Evolutionary conservation across 1,284 basidiomycete species (phyloP), one percentile per base, ranked within the genome.

Genomic region (Austroboletus niveus): DNA sequence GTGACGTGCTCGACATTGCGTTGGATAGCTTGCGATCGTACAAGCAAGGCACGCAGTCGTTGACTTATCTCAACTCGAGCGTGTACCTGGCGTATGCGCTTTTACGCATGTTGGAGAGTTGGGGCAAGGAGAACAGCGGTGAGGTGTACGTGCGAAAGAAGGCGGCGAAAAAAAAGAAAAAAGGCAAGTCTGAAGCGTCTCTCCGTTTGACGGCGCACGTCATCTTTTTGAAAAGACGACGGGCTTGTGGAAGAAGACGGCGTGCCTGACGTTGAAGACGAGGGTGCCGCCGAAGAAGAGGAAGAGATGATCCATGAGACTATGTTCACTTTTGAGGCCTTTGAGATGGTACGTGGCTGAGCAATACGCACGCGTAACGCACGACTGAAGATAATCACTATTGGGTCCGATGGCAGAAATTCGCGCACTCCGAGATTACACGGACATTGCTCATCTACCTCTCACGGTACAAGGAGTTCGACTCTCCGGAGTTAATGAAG

Each of bases 1-100:
- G 91, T 34, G 92, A 95, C 57, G 85, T 94, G 15, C 82, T 98
- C 44, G 94, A 97, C 62, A 82, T 94, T 22, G 81, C 92, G 0
- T 74, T 94, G 39, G 84, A 88, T 27, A 85, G 89, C 49, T 69
- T 97, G 49, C 76, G 81, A 40, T 74, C 76, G 32, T 96, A 92
- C 75, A 89, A 86, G 61, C 80, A 86, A 68, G 83, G 85, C 60
- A 83, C 78, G 14, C 85, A 86, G 65, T 81, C 78, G 20, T 70
- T 85, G 43, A 75, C 85, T 8, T 97, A 92, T 71, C 81, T 98
- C 47, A 88, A 94, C 62, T 83, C 92, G 1, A 85, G 90, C 56
- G 78, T 98, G 40, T 77, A 88, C 61, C 79, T 97, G 51, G 84
- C 88, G 1, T 92, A 93, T 63, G 84, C 86, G 1, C 74, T 98